These are phyloP conservation scores for Ustilaginoidea virens DNA, from an alignment of 2,329 filamentous ascomycete species.

Conservation along the genomic window DNA sequence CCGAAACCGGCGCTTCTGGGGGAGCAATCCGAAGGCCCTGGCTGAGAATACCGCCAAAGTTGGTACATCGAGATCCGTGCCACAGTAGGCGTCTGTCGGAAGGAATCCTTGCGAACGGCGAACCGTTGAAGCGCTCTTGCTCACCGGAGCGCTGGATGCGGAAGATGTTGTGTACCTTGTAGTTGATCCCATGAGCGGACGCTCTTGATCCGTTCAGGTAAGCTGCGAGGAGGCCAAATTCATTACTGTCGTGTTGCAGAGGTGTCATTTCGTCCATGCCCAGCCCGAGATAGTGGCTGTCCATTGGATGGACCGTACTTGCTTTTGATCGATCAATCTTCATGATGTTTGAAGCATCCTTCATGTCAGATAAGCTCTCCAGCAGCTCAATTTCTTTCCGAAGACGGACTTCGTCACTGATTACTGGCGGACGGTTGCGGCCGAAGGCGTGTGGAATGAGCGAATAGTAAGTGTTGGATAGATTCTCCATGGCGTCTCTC, in stretches of 20 bases:
- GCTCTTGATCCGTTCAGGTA: constrained; percentile 58
- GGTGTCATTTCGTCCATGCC: constrained; percentile 63
- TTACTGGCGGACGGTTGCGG: constrained; percentile 54
- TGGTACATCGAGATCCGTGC: constrained; percentile 74
- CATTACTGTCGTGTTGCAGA: constrained; percentile 38
- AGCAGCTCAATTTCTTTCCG: constrained; percentile 68
- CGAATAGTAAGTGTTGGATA: constrained; percentile 70
- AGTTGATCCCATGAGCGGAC: constrained; percentile 44
- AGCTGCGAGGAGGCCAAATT: constrained; percentile 48
- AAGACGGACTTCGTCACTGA: constrained; percentile 38
- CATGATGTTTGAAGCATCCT: constrained; percentile 64
- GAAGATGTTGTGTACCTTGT: constrained; percentile 61
- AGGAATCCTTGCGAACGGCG: constrained; percentile 33
- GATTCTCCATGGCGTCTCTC: constrained; percentile 33
- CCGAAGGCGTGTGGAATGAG: constrained; percentile 73
- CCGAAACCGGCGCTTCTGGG: constrained; percentile 61
- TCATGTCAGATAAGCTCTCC: constrained; percentile 73
- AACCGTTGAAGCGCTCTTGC: constrained; percentile 47
- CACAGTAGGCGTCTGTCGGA: constrained; percentile 64
- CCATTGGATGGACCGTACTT: constrained; percentile 46
- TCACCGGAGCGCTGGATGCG: constrained; percentile 66
- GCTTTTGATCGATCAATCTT: constrained; percentile 39
- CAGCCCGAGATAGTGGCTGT: constrained; percentile 57
- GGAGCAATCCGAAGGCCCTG: constrained; percentile 86
- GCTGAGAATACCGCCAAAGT: constrained; percentile 74